Evolutionary conservation across 2,329 filamentous ascomycete genomes (phyloP).

Genomic region (Elsinoe australis): DNA sequence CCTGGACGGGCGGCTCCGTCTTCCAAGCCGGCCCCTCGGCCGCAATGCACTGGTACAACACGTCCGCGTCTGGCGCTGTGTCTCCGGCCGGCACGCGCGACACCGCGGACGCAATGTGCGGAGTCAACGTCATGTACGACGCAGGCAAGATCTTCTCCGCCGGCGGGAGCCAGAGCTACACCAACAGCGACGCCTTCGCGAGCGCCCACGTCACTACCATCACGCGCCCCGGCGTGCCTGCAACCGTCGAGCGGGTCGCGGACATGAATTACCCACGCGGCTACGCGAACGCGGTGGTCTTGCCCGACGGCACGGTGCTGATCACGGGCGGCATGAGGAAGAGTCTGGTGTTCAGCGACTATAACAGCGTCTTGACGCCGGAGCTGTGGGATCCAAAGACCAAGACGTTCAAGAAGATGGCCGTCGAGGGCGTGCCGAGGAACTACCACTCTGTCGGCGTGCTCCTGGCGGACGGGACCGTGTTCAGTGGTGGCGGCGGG

Average conservation of each 20-base stretch:
- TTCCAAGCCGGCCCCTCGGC: conserved; percentile 51
- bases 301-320: conserved; percentile 32
- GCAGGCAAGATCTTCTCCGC: conserved; percentile 39
- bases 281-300: conserved; percentile 27
- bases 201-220: conserved; percentile 47
- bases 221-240: conserved; percentile 20
- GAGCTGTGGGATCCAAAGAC: conserved; percentile 24
- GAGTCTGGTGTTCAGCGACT: conserved; percentile 23
- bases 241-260: conserved; percentile 23
- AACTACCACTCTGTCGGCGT: conserved; percentile 47
- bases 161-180: conserved; percentile 45
- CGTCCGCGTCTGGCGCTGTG: conserved; percentile 36
- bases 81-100: conserved; percentile 38
- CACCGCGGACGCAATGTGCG: conserved; percentile 48
- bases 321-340: conserved; percentile 28
- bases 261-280: conserved; percentile 28
- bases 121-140: conserved; percentile 41
- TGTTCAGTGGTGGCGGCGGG: conserved; percentile 47
- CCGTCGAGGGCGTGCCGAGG: conserved; percentile 33
- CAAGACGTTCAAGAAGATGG: conserved; percentile 20
- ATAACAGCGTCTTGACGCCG: conserved; percentile 19
- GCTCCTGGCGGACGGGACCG: conserved; percentile 45
- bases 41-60: conserved; percentile 52
- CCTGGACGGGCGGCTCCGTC: conserved; percentile 41
- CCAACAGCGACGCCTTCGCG: conserved; percentile 35